Evolutionary conservation across 1,284 basidiomycete genomes (phyloP), one percentile per base, ranked within the genome.

Genomic region (Mycosarcoma mackinlayi): DNA sequence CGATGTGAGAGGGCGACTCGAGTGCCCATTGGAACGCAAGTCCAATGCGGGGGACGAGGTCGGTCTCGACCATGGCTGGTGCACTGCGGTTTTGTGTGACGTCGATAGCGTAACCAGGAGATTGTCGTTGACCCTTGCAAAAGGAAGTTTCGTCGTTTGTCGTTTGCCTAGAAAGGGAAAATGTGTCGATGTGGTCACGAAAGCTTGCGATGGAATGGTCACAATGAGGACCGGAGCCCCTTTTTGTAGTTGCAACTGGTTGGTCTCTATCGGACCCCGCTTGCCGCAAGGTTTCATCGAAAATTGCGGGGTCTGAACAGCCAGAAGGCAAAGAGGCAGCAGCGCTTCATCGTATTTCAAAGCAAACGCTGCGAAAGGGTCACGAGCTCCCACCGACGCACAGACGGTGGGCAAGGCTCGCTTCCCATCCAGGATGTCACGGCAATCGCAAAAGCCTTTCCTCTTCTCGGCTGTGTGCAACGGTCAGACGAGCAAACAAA

Each of bases 1-100:
- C 37, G 24, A 75, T 33, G 48, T 68, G 57, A 30, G 52, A 13
- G 30, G 59, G 55, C 25, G 60, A 73, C 30, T 54, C 62, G 25
- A 66, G 11, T 8, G 59, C 54, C 68, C 68, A 72, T 10, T 56
- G 50, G 23, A 63, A 16, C 23, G 63, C 63, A 21, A 39, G 51
- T 23, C 53, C 49, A n/a, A 62, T 46, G 53, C 54, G 52, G 27
- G 49, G 58, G 10, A 52, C 51, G 30, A 72, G 51, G 14, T 72
- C 68, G 5, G 63, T 61, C 45, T 72, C 57, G 51, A 72, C 68
- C 68, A 72, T 72, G 34, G 3, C n/a, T 59, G 14, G 33, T 16
- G 6, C 3, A 27, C 24, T 4, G 8, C 1, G 19, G 1, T 18
- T 11, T 31, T 24, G 19, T 35, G 27, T 5, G 23, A 31, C 14